Base-by-base conservation (phyloP, 2,329 filamentous ascomycete species). In the Epichloe gansuensis region DNA sequence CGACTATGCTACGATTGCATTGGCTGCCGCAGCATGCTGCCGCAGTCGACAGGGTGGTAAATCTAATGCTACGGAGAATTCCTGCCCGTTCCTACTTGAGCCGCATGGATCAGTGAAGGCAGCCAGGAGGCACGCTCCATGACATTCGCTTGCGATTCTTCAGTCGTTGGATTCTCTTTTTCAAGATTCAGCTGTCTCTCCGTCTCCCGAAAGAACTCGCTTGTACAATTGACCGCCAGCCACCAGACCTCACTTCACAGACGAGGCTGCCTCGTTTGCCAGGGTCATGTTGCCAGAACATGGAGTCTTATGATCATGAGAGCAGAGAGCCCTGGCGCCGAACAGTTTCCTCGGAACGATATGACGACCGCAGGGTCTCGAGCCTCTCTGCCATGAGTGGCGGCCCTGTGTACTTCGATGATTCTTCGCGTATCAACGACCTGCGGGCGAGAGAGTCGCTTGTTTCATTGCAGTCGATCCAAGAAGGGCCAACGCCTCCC, bases 361-460 rank as follows among this genome's bases (percentile, higher is more conserved):
- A 41, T 25, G 37, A 15, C 35, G 21, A 34, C 25, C 17, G 35
- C 7, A 31, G 43, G 15, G 23, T 8, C 35, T 70, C 69, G 38
- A 66, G 59, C 56, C 53, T 69, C 55, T 66, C 67, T 35, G 59
- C 67, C n/a, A 59, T 64, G 52, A 63, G 56, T 54, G 65, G 65
- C 48, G 58, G 62, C 28, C 54, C 60, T 38, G 59, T 55, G 50
- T 59, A 60, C 6, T 62, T 67, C 55, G 61, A 68, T 23, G 55
- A 54, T 7, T 53, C 57, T 42, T 50, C 58, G 34, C 37, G 34
- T 38, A 46, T 58, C 6, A 56, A 58, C 42, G 55, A 63, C 5
- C 55, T 69, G 34, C 64, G 65, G 7, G 64, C 63, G 15, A 55
- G 55, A 39, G 54, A 53, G 17, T 59, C 58, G n/a, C 51, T 58